Conservation (phyloP, 1,139 yeast genomes). For the Saccharomycopsis hybrid region DNA sequence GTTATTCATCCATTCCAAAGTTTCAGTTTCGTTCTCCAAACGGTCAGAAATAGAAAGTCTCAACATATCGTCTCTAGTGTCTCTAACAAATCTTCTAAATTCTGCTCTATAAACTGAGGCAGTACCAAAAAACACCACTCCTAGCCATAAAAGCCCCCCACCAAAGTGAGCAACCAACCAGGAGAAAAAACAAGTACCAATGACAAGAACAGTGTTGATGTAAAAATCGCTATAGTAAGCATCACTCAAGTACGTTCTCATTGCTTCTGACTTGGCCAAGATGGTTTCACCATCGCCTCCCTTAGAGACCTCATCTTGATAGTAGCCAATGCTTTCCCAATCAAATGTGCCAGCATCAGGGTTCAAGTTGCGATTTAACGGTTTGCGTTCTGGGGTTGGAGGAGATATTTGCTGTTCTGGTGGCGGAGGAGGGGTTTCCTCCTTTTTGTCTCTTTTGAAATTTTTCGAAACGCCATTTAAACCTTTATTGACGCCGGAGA, state of each 20-base stretch:
- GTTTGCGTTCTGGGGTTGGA: not conserved
- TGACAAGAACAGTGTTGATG: conserved; percentile 55
- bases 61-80: conserved; percentile 66
- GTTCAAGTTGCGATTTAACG: conserved; percentile 13
- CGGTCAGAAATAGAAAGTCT: conserved; percentile 55
- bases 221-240: conserved; percentile 68
- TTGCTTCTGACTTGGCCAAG: conserved; percentile 27
- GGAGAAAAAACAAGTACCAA: conserved; percentile 67
- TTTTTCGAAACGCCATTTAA: conserved; percentile 7
- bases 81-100: conserved; percentile 65
- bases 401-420: not conserved
- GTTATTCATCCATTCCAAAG: conserved; percentile 75
- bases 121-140: conserved; percentile 52
- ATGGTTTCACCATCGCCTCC: conserved; percentile 21
- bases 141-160: conserved; percentile 50
- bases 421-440: not conserved
- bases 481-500: conserved; percentile 14
- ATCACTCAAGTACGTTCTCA: conserved; percentile 60
- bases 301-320: conserved; percentile 5
- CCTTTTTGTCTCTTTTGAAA: conserved; percentile 1
- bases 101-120: conserved; percentile 64
- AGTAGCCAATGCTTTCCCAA: conserved; percentile 19
- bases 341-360: conserved; percentile 19
- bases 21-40: conserved; percentile 56
- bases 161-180: conserved; percentile 56